Conservation (phyloP, 371 early-diverging fungal species). For the Syncephalastrum contaminatum region DNA sequence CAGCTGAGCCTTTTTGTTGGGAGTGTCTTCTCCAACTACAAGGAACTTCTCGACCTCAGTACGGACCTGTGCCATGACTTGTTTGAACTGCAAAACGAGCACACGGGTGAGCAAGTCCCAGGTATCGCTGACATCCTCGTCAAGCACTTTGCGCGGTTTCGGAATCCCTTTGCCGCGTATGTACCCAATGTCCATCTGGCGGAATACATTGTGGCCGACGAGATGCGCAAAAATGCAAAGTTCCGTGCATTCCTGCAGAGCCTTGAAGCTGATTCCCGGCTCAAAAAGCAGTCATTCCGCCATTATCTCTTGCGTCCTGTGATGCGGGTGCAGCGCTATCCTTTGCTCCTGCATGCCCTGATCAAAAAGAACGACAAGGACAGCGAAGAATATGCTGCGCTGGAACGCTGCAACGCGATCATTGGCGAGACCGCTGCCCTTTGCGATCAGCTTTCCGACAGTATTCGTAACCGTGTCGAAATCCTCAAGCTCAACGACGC, state of each 20-base stretch:
- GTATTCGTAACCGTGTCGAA: constrained; percentile 12
- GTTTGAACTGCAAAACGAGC: constrained; percentile 57
- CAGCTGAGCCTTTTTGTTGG: constrained; percentile 63
- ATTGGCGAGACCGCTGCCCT: constrained; percentile 12
- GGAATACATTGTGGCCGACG: constrained; percentile 60
- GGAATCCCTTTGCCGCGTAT: constrained; percentile 73
- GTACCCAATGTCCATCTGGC: constrained; percentile 78
- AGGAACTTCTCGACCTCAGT: constrained; percentile 67
- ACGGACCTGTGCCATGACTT: constrained; percentile 62
- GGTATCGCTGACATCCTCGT: constrained; percentile 81
- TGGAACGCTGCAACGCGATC: constrained; percentile 63
- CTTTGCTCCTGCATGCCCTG: constrained; percentile 73
- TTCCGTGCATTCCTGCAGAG: constrained; percentile 34
- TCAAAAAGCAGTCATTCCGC: constrained; percentile 38
- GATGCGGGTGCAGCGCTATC: constrained; percentile 80
- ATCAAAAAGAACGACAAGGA: constrained; percentile 73
- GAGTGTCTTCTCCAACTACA: constrained; percentile 78
- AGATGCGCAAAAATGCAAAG: constrained; percentile 51
- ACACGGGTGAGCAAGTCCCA: constrained; percentile 53
- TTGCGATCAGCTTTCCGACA: constrained; percentile 22
- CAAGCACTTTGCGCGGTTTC: constrained; percentile 59
- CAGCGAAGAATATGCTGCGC: constrained; percentile 70
- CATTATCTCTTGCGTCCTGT: constrained; percentile 55
- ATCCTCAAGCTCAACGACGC: constrained; percentile 16
- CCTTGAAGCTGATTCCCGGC: constrained; percentile 2